These are phyloP conservation scores for Trametes pubescens DNA, from an alignment of 1,284 basidiomycete species.

Conservation along the genomic window DNA sequence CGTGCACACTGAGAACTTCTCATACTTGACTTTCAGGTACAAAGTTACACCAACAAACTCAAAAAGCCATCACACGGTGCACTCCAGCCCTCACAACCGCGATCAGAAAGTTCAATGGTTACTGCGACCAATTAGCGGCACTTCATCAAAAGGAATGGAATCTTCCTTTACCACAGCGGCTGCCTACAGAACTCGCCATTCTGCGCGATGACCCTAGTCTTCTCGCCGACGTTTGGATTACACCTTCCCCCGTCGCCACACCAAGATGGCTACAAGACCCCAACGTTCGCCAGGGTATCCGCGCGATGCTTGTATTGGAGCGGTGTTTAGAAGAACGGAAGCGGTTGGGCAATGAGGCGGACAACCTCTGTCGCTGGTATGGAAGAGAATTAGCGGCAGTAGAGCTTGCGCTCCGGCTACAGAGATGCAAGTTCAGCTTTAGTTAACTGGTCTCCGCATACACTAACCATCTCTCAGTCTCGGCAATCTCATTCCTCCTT, in stretches of 20 bases:
- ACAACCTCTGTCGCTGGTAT: constrained; percentile 40
- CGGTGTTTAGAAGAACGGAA: constrained; percentile 40
- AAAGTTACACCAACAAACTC: constrained; percentile 48
- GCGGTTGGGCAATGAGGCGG: constrained; percentile 35
- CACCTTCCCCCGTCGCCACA: constrained; percentile 20
- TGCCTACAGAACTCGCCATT: constrained; percentile 33
- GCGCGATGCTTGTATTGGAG: constrained; percentile 40
- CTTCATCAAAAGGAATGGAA: constrained; percentile 37
- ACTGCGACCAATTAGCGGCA: constrained; percentile 40
- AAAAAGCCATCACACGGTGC: constrained; percentile 44
- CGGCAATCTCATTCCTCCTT: constrained; percentile 11
- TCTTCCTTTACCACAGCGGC: constrained; percentile 42
- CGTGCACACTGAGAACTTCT: too few species aligned
- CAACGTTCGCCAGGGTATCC: constrained; percentile 34
- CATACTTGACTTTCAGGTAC: constrained; percentile 39
- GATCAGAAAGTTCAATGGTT: constrained; percentile 46
- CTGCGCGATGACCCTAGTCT: constrained; percentile 42
- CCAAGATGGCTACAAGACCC: constrained; percentile 48
- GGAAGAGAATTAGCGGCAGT: constrained; percentile 30
- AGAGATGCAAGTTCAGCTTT: constrained; percentile 9
- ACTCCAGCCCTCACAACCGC: constrained; percentile 43
- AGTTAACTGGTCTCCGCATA: not conserved
- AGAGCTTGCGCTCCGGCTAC: constrained; percentile 28
- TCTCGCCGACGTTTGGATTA: constrained; percentile 52
- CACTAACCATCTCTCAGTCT: too few species aligned